Conservation (phyloP, 352 stramenopile species). For the Globisporangium spiculum region DNA sequence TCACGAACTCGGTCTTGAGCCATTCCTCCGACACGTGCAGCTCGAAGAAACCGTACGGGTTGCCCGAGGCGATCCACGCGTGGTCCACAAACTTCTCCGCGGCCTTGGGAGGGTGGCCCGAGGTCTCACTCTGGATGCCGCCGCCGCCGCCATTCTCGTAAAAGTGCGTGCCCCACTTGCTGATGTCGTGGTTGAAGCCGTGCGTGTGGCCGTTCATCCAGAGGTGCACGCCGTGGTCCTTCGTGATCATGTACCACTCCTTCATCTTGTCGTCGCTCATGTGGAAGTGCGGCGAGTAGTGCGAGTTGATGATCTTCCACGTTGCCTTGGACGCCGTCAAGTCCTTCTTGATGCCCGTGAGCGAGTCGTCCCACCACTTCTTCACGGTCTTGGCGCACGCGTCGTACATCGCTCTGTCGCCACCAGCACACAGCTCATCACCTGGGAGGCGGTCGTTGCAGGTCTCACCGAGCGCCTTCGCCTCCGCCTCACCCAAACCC, state of each 20-base stretch:
- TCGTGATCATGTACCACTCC: conserved; percentile 82
- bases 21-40: conserved; percentile 84
- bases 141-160: conserved; percentile 86
- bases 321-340: conserved; percentile 66
- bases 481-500: conserved; percentile 35
- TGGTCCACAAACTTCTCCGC: conserved; percentile 80
- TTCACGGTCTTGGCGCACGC: conserved; percentile 73
- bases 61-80: conserved; percentile 72
- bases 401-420: conserved; percentile 67
- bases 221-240: conserved; percentile 65
- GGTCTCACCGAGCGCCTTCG: conserved; percentile 55
- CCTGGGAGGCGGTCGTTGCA: conserved; percentile 69
- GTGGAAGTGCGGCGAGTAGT: conserved; percentile 89
- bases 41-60: conserved; percentile 86
- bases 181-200: conserved; percentile 85
- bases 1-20: conserved; percentile 82
- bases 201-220: conserved; percentile 79
- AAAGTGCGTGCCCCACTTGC: conserved; percentile 84
- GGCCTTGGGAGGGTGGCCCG: conserved; percentile 61
- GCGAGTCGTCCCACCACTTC: conserved; percentile 74
- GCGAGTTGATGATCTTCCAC: conserved; percentile 88
- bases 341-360: conserved; percentile 67
- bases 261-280: conserved; percentile 90
- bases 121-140: conserved; percentile 86
- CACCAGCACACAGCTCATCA: conserved; percentile 70